Conservation (phyloP, 2,329 filamentous ascomycete genomes). For the Alternaria sp. region DNA sequence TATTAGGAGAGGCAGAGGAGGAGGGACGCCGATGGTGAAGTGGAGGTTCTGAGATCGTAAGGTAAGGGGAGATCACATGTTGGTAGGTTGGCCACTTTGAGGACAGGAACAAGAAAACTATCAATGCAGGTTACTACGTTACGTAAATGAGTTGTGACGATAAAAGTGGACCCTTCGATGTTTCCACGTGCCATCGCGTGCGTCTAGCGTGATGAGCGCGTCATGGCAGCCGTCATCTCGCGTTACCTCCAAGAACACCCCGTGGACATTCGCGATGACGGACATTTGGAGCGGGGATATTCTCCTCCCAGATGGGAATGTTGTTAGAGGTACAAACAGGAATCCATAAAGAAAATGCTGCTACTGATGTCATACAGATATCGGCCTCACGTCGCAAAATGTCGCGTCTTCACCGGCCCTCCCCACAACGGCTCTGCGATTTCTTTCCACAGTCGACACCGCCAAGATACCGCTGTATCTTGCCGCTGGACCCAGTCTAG, state of each 20-base stretch:
- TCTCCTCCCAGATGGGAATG: conserved; percentile 37
- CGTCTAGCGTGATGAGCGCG: conserved; percentile 25
- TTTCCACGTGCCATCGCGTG: conserved; percentile 26
- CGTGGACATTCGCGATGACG: conserved; percentile 30
- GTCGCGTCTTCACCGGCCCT: conserved; percentile 28
- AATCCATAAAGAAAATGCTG: no score
- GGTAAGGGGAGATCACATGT: background rate
- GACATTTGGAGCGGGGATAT: conserved; percentile 50
- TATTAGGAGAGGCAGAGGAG: no score
- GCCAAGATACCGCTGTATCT: conserved; percentile 54
- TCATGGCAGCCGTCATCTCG: conserved; percentile 16
- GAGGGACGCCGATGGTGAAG: no score
- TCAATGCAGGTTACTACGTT: accelerated
- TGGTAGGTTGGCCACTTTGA: background rate
- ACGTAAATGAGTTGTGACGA: background rate
- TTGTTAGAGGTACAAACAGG: conserved; percentile 34
- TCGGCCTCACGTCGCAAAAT: conserved; percentile 40
- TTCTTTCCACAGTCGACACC: conserved; percentile 53
- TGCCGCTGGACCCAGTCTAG: conserved; percentile 48
- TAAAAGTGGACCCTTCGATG: background rate
- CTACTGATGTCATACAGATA: conserved; percentile 29
- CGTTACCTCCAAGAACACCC: conserved; percentile 1
- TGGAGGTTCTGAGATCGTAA: no score
- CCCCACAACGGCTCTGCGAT: conserved; percentile 38
- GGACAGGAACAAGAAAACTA: accelerated